Conservation (phyloP, 139 green algal genomes). For the Chlorella sp. region DNA sequence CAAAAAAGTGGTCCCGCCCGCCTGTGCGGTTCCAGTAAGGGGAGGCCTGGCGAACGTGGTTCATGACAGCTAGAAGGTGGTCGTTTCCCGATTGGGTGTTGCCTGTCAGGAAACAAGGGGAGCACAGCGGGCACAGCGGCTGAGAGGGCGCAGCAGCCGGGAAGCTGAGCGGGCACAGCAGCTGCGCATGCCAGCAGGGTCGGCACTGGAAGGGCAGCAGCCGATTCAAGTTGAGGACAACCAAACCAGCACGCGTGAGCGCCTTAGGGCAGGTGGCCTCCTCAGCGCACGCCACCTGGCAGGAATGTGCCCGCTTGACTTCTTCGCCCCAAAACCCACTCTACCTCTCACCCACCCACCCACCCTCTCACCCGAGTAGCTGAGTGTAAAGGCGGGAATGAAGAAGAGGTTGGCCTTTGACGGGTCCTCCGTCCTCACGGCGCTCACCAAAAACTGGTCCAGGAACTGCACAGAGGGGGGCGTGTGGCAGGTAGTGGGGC, state of each 20-base stretch:
- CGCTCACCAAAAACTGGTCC: not conserved
- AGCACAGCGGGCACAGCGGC: too few relatives aligned
- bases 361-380: not conserved
- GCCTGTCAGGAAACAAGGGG: not conserved
- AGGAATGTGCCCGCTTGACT: too few relatives aligned
- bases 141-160: too few relatives aligned
- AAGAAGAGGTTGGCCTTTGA: not conserved
- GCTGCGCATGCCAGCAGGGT: too few relatives aligned
- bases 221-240: too few relatives aligned
- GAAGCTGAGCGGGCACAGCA: too few relatives aligned
- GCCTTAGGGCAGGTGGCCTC: too few relatives aligned
- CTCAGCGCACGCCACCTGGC: too few relatives aligned
- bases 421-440: not conserved
- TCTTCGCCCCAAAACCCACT: too few relatives aligned
- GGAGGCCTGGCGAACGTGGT: not conserved
- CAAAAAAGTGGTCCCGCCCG: slow-evolving; percentile 5
- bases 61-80: not conserved
- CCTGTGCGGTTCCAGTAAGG: slow-evolving; percentile 1
- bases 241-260: too few relatives aligned
- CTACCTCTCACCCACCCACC: too few relatives aligned
- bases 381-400: not conserved
- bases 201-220: too few relatives aligned
- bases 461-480: not conserved
- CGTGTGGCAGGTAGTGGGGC: not conserved
- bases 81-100: not conserved